These are phyloP conservation scores for Podaxis sp. DNA, from an alignment of 768 basidiomycete genomes.

Conservation along the genomic window DNA sequence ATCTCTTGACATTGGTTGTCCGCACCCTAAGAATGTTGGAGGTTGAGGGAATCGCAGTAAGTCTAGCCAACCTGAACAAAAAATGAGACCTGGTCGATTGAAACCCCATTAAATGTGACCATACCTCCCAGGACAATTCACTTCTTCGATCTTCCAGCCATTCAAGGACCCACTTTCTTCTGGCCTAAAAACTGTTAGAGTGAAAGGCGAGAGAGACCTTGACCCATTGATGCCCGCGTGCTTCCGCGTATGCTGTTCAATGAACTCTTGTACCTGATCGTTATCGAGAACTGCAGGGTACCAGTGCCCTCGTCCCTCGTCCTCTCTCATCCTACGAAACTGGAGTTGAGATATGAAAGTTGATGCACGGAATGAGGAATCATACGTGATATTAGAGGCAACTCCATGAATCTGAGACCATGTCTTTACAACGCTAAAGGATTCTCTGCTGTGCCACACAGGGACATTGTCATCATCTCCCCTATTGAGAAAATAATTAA, in stretches of 20 bases:
- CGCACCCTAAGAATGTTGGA: not conserved
- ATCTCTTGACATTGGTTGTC: slow-evolving; percentile 13
- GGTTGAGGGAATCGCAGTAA: slow-evolving; percentile 22
- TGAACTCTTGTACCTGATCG: slow-evolving; percentile 48
- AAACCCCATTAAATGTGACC: slow-evolving; percentile 12
- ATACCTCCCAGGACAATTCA: slow-evolving; percentile 67
- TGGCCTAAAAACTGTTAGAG: slow-evolving; percentile 69
- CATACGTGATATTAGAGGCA: slow-evolving; percentile 45
- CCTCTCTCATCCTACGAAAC: slow-evolving; percentile 52
- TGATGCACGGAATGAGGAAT: slow-evolving; percentile 1
- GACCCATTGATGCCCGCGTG: not conserved
- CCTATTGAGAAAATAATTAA: slow-evolving; percentile 28
- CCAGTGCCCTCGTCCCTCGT: slow-evolving; percentile 64
- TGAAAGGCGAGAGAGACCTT: slow-evolving; percentile 37
- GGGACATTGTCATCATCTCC: slow-evolving; percentile 86
- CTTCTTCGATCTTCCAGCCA: slow-evolving; percentile 61
- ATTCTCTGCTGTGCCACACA: slow-evolving; percentile 75
- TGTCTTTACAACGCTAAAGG: slow-evolving; percentile 51
- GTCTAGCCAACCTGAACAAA: slow-evolving; percentile 30
- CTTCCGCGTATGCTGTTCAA: slow-evolving; percentile 20
- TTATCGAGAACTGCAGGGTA: slow-evolving; percentile 58
- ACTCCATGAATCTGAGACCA: slow-evolving; percentile 41
- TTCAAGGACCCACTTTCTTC: slow-evolving; percentile 64
- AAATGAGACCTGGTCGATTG: not conserved
- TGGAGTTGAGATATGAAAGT: not conserved